Conservation (phyloP, 768 basidiomycete genomes). For the Leucogyrophana mollusca region DNA sequence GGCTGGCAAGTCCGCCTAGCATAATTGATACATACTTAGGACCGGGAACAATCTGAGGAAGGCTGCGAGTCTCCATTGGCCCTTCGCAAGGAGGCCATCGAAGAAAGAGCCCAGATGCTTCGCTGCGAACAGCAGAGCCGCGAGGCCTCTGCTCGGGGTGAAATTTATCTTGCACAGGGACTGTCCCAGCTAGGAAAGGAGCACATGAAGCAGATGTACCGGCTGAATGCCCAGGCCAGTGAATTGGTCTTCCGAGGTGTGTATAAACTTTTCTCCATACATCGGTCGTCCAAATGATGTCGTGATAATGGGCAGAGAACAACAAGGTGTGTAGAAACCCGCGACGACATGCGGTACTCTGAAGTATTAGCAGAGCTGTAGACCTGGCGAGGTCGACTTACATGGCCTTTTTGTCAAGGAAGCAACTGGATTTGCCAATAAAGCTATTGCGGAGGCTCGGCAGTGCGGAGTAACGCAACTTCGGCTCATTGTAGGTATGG, state of each 20-base stretch:
- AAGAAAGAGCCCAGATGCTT: constrained; percentile 80
- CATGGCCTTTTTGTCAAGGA: constrained; percentile 95
- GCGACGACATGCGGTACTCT: neutral
- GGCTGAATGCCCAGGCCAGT: constrained; percentile 76
- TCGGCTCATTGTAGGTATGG: constrained; percentile 81
- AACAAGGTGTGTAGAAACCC: constrained; percentile 54
- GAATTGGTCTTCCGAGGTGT: constrained; percentile 81
- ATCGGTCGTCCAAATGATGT: constrained; percentile 2
- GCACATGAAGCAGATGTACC: constrained; percentile 76
- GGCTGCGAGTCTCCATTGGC: constrained; percentile 24
- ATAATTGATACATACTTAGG: no score
- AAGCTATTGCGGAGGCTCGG: constrained; percentile 66
- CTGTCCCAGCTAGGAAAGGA: constrained; percentile 78
- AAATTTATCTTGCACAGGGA: constrained; percentile 80
- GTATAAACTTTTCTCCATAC: constrained; percentile 29
- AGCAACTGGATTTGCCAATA: constrained; percentile 73
- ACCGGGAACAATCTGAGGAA: no score
- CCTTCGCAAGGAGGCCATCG: constrained; percentile 73
- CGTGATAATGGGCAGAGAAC: constrained; percentile 50
- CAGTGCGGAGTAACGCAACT: constrained; percentile 61
- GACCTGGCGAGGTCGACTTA: constrained; percentile 77
- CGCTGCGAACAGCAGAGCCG: constrained; percentile 69
- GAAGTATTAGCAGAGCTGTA: constrained; percentile 49
- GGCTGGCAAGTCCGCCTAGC: no score
- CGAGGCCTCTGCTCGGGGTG: constrained; percentile 67